Base-by-base conservation (phyloP, 805 yeast genomes). In the Pichia manshurica region DNA sequence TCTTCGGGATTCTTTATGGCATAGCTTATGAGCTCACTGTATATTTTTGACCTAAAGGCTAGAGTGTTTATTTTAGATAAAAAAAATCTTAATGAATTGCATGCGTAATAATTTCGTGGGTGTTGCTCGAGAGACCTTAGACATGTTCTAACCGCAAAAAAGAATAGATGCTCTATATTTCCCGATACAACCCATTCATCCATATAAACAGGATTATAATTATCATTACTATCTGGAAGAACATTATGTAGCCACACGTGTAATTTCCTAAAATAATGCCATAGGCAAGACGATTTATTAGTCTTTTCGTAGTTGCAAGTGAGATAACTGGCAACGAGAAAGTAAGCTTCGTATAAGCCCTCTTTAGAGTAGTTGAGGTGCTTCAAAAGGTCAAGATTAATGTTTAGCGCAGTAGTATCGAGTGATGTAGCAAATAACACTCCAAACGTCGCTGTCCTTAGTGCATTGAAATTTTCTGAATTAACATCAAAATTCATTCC, bases 91-190 rank as follows among this genome's bases (percentile, higher is more conserved):
- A 72, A 61, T 48, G 67, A 63, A n/a, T 61, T 56, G 69, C 74
- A 68, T 0, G 79, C 77, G 46, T 75, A 76, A 54, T 77, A 77
- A 55, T 75, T 77, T 38, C 67, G 55, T 9, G 71, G 71, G 53
- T 77, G 82, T 12, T 57, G 50, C 21, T 50, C 56, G 0, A 68
- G 67, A 0, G 81, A 72, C 8, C 42, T 43, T 2, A 62, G 46
- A 1, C 75, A 63, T 1, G 54, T 42, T 22, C n/a, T 16, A 5
- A 47, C n/a, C 3, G 46, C 8, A 32, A 19, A 36, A 4, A 21
- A 2, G 12, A 29, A 5, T 8, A 44, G 13, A n/a, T 19, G 17
- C 20, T n/a, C 36, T 4, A 15, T 33, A 29, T n/a, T 12, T 21
- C 16, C 22, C 20, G 10, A 6, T 23, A 10, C 5, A 4, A 37